Evolutionary conservation across 768 basidiomycete species (phyloP), one percentile per base, ranked within the genome.

Genomic region (Kwoniella dejecticola): DNA sequence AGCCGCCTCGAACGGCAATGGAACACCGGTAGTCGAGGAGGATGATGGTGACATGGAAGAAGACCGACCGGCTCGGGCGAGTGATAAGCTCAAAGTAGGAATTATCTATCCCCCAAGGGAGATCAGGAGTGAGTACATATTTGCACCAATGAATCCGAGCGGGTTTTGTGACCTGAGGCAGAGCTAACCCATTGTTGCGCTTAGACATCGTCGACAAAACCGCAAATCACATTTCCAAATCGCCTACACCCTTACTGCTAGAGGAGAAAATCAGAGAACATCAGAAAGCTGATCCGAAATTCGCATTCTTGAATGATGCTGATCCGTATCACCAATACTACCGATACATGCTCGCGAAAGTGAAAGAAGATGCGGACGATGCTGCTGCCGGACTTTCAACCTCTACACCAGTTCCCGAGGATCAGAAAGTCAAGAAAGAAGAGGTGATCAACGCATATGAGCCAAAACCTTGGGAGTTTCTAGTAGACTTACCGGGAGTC

Each of bases 281-380:
- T 72, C 94, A 94, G 80, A 90, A 92, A 81, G 85, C 87, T 67
- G 95, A 98, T 83, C 91, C 93, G 59, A 95, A 96, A 81, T 99
- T 98, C 84, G 92, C 95, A 60, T 99, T 99, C 83, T 85, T 99
- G 79, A 95, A 95, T 82, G 88, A 91, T 64, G 86, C 86, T 49
- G 96, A 99, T 83, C 91, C 96, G 67, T 99, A 96, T 82, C 91
- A 98, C 87, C 90, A 90, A 63, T 98, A 99, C 81, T 99, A 99
- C 77, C 87, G 90, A 76, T 86, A 94, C 82, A 87, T 89, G 75
- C 86, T 95, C 81, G 90, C 92, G 48, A 87, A 86, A 76, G 85
- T 92, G 64, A 81, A 85, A 53, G 85, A 81, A 63, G 79, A 77
- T 57, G 76, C 67, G 0, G 79, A 75, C 30, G 74, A 75, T 46